Evolutionary conservation across 495 filamentous ascomycete genomes (phyloP).

Genomic region (Penicillium antarcticum): DNA sequence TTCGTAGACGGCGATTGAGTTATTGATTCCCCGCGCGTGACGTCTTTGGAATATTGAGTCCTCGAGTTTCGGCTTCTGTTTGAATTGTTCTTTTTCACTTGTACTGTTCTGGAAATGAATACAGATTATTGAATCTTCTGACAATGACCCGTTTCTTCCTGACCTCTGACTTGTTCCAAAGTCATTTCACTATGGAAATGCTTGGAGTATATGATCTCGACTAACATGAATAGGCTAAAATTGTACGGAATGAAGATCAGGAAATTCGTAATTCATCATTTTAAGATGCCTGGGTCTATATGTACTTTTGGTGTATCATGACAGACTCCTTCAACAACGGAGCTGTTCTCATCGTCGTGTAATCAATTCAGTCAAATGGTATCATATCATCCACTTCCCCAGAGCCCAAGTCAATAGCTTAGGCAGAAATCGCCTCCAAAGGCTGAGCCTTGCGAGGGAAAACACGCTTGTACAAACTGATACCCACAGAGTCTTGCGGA

Average conservation of each 20-base stretch:
- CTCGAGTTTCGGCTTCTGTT: constrained; percentile 6
- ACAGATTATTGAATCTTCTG: background rate
- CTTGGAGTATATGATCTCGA: background rate
- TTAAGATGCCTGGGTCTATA: constrained; percentile 28
- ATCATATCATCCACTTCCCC: constrained; percentile 25
- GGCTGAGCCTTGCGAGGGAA: constrained; percentile 70
- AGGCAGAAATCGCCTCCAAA: constrained; percentile 41
- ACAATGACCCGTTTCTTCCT: too few relatives aligned
- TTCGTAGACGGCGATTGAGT: constrained; percentile 42
- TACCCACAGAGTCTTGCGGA: constrained; percentile 86
- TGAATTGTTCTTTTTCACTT: background rate
- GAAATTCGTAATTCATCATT: constrained; percentile 37
- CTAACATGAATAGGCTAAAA: background rate
- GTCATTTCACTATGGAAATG: too few relatives aligned
- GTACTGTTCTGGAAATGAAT: constrained; percentile 4
- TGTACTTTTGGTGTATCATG: constrained; percentile 27
- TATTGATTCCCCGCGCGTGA: constrained; percentile 28
- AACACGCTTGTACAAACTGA: constrained; percentile 90
- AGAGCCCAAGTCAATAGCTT: constrained; percentile 6
- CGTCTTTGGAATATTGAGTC: constrained; percentile 11
- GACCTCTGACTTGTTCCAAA: too few relatives aligned
- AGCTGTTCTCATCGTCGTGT: constrained; percentile 28
- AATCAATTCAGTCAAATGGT: constrained; percentile 22
- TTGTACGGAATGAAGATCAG: background rate
- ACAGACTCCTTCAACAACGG: constrained; percentile 12